These are phyloP conservation scores for Ascochyta clinopodiicola DNA, from an alignment of 2,329 filamentous ascomycete genomes.

Conservation along the genomic window DNA sequence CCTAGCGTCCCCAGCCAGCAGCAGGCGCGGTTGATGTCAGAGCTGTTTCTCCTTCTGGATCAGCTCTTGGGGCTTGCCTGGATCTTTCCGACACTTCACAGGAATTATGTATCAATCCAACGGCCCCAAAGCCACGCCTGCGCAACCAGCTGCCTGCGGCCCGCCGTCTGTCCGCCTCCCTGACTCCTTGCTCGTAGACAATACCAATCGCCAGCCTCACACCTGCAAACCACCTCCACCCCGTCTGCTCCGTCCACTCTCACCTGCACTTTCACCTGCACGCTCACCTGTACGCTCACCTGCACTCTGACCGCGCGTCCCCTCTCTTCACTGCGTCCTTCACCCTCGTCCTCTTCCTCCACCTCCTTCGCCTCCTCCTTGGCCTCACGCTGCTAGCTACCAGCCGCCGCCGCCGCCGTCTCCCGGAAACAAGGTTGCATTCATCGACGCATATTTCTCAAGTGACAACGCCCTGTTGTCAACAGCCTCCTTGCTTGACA, in stretches of 20 bases:
- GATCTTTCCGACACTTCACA: conserved; percentile 48
- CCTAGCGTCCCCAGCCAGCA: conserved; percentile 16
- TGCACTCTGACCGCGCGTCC: conserved; percentile 11
- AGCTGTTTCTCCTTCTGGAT: conserved; percentile 48
- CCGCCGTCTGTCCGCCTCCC: conserved; percentile 34
- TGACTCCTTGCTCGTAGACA: conserved; percentile 17
- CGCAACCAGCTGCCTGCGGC: conserved; percentile 37
- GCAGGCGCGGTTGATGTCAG: conserved; percentile 48
- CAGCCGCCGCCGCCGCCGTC: conserved; percentile 23
- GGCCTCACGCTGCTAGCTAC: conserved; percentile 19
- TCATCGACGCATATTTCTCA: conserved; percentile 39
- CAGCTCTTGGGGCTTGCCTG: conserved; percentile 49
- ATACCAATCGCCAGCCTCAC: conserved; percentile 12
- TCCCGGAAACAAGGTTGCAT: conserved; percentile 40
- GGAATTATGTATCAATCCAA: conserved; percentile 51
- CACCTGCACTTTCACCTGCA: conserved; percentile 9
- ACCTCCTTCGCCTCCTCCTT: conserved; percentile 25
- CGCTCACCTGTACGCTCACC: conserved; percentile 28
- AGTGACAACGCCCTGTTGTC: conserved; percentile 27
- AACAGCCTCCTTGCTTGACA: conserved; percentile 45
- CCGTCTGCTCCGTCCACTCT: conserved; percentile 8
- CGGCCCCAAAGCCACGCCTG: conserved; percentile 47
- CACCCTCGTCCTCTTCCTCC: conserved; percentile 23
- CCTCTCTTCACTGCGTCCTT: conserved; percentile 29
- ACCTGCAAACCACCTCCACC: background rate